Evolutionary conservation across 2,329 filamentous ascomycete genomes (phyloP).

Genomic region (Sordariomycetes sp.): DNA sequence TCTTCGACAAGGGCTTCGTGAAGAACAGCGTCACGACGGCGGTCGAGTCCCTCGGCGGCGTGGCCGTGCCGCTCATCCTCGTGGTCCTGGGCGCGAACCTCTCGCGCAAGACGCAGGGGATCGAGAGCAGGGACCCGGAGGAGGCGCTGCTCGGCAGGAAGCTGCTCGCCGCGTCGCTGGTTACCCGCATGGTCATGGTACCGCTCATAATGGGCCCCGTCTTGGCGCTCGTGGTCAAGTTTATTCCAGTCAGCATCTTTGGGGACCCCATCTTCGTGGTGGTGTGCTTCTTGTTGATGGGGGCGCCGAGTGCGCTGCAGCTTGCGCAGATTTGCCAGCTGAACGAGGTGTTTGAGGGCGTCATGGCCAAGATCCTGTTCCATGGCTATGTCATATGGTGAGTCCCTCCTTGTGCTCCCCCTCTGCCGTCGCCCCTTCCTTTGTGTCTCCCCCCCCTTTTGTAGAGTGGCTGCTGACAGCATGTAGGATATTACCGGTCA

Average conservation of each 20-base stretch:
- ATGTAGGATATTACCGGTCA: slow-evolving; percentile 79
- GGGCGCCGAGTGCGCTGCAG: slow-evolving; percentile 85
- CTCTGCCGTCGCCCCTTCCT: too few relatives aligned
- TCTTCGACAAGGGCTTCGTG: slow-evolving; percentile 78
- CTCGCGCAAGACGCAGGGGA: slow-evolving; percentile 75
- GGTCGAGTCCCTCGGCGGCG: slow-evolving; percentile 70
- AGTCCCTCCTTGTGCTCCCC: slow-evolving; percentile 17
- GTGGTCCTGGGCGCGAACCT: slow-evolving; percentile 93
- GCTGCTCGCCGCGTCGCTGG: slow-evolving; percentile 70
- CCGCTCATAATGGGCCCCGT: slow-evolving; percentile 87
- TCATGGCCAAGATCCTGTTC: slow-evolving; percentile 87
- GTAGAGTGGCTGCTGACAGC: slow-evolving; percentile 14
- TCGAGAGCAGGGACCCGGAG: slow-evolving; percentile 53
- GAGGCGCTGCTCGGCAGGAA: slow-evolving; percentile 57
- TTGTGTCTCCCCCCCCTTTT: neutral
- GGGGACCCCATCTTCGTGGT: slow-evolving; percentile 98
- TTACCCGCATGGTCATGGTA: slow-evolving; percentile 86
- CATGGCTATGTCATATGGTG: slow-evolving; percentile 82
- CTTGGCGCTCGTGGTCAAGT: slow-evolving; percentile 78
- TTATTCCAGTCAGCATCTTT: slow-evolving; percentile 80
- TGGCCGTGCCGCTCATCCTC: slow-evolving; percentile 88
- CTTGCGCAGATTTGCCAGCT: slow-evolving; percentile 97
- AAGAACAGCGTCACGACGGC: slow-evolving; percentile 88
- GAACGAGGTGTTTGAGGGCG: slow-evolving; percentile 88
- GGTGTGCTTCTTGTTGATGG: slow-evolving; percentile 91